These are phyloP conservation scores for Cercophora newfieldiana DNA, from an alignment of 495 filamentous ascomycete genomes.

Conservation along the genomic window DNA sequence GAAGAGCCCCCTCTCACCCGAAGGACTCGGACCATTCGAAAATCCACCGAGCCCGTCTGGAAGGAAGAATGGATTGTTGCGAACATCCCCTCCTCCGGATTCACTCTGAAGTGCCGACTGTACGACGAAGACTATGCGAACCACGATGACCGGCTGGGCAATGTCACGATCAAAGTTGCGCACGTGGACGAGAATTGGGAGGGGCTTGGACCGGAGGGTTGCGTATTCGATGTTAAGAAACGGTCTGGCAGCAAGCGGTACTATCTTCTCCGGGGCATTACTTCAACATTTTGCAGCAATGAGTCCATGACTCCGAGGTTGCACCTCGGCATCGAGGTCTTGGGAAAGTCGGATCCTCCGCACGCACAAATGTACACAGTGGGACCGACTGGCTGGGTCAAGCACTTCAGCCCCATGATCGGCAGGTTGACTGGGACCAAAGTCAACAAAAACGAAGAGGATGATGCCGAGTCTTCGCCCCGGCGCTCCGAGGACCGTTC, in stretches of 20 bases:
- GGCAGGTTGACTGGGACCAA: conserved; percentile 79
- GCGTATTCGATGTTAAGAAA: conserved; percentile 73
- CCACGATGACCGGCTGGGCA: conserved; percentile 84
- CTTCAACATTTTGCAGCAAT: conserved; percentile 54
- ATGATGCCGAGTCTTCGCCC: conserved; percentile 38
- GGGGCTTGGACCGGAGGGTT: conserved; percentile 58
- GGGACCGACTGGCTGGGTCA: conserved; percentile 73
- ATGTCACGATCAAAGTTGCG: conserved; percentile 66
- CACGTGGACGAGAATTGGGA: conserved; percentile 62
- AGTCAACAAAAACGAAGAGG: conserved; percentile 47
- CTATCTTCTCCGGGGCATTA: conserved; percentile 66
- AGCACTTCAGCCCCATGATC: conserved; percentile 86
- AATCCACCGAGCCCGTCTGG: conserved; percentile 73
- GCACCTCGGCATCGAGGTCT: conserved; percentile 66
- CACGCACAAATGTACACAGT: conserved; percentile 77
- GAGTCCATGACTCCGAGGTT: conserved; percentile 57
- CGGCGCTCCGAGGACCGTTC: conserved; percentile 37
- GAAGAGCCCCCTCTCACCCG: conserved; percentile 71
- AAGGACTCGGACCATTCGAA: conserved; percentile 74
- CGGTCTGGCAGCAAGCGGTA: conserved; percentile 82
- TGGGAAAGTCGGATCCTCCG: conserved; percentile 74
- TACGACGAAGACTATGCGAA: conserved; percentile 89
- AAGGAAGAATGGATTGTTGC: conserved; percentile 83
- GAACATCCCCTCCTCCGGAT: conserved; percentile 77
- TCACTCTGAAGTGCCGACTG: conserved; percentile 74